Evolutionary conservation across 2,329 filamentous ascomycete species (phyloP).

Genomic region (Ceratocystiopsis brevicomis): DNA sequence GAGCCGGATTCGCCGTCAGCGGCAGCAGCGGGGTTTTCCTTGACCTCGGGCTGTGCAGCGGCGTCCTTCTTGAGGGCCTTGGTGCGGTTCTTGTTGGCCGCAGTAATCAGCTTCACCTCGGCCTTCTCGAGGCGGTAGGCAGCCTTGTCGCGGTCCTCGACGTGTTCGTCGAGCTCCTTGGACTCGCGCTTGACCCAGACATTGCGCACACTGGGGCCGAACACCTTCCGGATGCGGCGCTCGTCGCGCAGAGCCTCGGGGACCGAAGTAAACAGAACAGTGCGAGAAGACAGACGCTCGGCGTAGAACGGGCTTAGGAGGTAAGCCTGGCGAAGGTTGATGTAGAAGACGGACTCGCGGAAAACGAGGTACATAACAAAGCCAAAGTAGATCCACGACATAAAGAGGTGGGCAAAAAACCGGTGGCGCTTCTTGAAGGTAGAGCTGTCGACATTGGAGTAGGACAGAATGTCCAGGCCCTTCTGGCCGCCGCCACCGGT

Average conservation of each 20-base stretch:
- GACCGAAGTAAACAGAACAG: conserved; percentile 77
- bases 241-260: conserved; percentile 62
- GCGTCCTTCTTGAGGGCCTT: conserved; percentile 45
- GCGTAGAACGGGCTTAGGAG: conserved; percentile 68
- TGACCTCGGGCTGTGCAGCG: conserved; percentile 9
- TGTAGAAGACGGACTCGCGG: conserved; percentile 80
- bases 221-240: conserved; percentile 57
- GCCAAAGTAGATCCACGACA: conserved; percentile 66
- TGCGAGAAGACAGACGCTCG: conserved; percentile 72
- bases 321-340: conserved; percentile 88
- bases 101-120: conserved; percentile 68
- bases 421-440: conserved; percentile 35
- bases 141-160: conserved; percentile 62
- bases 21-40: conserved; percentile 18
- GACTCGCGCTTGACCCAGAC: conserved; percentile 72
- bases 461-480: conserved; percentile 61
- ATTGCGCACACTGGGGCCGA: conserved; percentile 62
- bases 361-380: conserved; percentile 85
- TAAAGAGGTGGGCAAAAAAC: conserved; percentile 65
- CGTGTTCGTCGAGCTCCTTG: conserved; percentile 58
- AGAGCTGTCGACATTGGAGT: conserved; percentile 50
- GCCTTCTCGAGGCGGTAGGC: conserved; percentile 71
- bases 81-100: conserved; percentile 51
- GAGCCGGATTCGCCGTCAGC: conserved; percentile 49
- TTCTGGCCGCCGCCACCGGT: conserved; percentile 48